These are phyloP conservation scores for Forsythia suspensa DNA, from an alignment of 257 asterid species.

Conservation along the genomic window DNA sequence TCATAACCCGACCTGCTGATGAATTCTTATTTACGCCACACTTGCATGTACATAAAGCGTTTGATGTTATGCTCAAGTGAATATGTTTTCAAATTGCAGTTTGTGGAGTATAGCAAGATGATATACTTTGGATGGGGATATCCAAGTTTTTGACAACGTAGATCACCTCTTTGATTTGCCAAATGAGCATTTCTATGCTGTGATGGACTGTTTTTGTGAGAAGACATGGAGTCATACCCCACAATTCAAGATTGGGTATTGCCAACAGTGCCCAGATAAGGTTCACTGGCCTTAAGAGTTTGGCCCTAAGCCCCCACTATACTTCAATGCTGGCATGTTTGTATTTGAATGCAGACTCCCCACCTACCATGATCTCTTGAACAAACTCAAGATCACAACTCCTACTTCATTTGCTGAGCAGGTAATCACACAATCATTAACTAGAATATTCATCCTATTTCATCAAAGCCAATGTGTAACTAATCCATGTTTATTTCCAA, in stretches of 20 bases:
- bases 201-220: constrained; percentile 33
- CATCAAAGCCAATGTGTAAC: too few relatives aligned
- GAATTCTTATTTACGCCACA: too few relatives aligned
- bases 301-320: constrained; percentile 30
- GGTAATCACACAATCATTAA: not conserved
- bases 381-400: constrained; percentile 21
- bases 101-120: constrained; percentile 41
- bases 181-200: constrained; percentile 28
- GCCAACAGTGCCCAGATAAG: constrained; percentile 22
- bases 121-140: constrained; percentile 30
- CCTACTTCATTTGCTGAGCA: constrained; percentile 30
- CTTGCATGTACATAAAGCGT: not conserved
- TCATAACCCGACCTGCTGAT: too few relatives aligned
- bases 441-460: not conserved
- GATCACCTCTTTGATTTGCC: constrained; percentile 31
- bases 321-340: constrained; percentile 39
- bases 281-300: constrained; percentile 25
- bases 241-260: constrained; percentile 19
- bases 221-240: constrained; percentile 23
- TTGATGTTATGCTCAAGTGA: not conserved
- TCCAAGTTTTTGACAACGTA: constrained; percentile 31
- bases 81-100: constrained; percentile 15
- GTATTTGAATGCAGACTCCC: constrained; percentile 26
- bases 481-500: too few relatives aligned
- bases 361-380: constrained; percentile 25